A percentile compares a stretch with the other conserved stretches of the same genome.
Conservation (phyloP, 2,329 filamentous ascomycete genomes). For the Colletotrichum phormii region DNA sequence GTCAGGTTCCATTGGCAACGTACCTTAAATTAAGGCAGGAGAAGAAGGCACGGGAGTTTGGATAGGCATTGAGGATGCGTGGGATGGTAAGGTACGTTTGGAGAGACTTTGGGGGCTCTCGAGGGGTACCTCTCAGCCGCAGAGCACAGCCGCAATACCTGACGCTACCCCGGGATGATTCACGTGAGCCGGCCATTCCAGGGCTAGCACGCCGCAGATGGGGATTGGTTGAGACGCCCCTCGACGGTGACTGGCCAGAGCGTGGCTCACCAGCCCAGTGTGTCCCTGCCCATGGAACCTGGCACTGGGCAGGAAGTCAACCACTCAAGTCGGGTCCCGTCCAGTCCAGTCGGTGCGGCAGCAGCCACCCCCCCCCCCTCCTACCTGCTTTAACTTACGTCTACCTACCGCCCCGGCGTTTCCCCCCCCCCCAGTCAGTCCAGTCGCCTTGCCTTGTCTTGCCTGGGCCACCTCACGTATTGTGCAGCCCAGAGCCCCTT, state of each 20-base stretch:
- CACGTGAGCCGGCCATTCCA: constrained; percentile 36
- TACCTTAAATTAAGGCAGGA: not conserved
- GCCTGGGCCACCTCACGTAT: constrained; percentile 32
- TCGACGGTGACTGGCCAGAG: constrained; percentile 5
- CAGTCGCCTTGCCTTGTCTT: constrained; percentile 36
- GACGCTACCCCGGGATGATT: constrained; percentile 8
- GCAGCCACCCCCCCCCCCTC: constrained; percentile 4
- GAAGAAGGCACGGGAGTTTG: not conserved
- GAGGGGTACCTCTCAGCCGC: constrained; percentile 23
- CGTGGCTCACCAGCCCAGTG: constrained; percentile 4
- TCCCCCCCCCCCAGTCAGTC: constrained; percentile 16
- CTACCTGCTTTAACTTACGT: not conserved
- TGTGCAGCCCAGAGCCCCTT: constrained; percentile 45
- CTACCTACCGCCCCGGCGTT: too few species aligned
- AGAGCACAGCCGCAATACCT: constrained; percentile 25
- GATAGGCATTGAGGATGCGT: not conserved
- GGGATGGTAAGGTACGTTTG: not conserved
- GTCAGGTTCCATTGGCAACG: constrained; percentile 10
- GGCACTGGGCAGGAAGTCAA: not conserved
- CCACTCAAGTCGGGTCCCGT: constrained; percentile 31
- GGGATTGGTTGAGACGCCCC: constrained; percentile 29
- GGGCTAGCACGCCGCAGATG: constrained; percentile 30
- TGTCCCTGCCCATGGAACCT: constrained; percentile 24
- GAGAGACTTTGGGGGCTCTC: constrained; percentile 2
- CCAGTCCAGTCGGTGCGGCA: constrained; percentile 22